Percentiles rank a stretch among this genome's conserved stretches.
Evolutionary conservation across 139 green algal genomes (phyloP).

Genomic region (Gonium pectorale): DNA sequence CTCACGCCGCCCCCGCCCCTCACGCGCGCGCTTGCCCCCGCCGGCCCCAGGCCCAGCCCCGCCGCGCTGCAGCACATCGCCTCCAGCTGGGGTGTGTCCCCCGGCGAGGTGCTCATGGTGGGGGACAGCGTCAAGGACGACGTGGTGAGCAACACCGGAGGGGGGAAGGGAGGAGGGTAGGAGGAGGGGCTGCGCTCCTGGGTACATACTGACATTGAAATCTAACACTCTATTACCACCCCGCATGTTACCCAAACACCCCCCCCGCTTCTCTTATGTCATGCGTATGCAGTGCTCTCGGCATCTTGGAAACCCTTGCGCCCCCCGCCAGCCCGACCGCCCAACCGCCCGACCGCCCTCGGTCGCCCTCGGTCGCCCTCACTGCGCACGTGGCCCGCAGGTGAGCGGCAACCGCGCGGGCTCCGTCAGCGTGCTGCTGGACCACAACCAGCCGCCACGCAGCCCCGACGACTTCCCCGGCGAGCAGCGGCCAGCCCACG

Average conservation of each 20-base stretch:
- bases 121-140: constrained; percentile 86
- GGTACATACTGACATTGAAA: not conserved
- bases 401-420: constrained; percentile 83
- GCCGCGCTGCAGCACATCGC: constrained; percentile 87
- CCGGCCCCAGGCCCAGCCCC: constrained; percentile 63
- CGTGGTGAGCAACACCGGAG: constrained; percentile 60
- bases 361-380: too few species aligned
- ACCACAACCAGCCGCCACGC: constrained; percentile 45
- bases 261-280: too few species aligned
- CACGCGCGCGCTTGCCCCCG: not conserved
- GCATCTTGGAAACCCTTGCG: too few species aligned
- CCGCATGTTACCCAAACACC: too few species aligned
- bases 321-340: too few species aligned
- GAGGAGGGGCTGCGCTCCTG: not conserved
- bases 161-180: not conserved
- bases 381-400: too few species aligned
- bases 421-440: constrained; percentile 79
- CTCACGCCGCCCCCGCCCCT: not conserved
- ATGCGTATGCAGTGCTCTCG: too few species aligned
- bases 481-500: constrained; percentile 68
- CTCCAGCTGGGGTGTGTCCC: constrained; percentile 73
- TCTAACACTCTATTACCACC: too few species aligned
- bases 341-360: too few species aligned
- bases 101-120: constrained; percentile 83
- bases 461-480: constrained; percentile 58